Percentiles rank a stretch among this genome's conserved stretches.
Conservation (phyloP, 2,329 filamentous ascomycete genomes). For the Fusarium veterinarium region DNA sequence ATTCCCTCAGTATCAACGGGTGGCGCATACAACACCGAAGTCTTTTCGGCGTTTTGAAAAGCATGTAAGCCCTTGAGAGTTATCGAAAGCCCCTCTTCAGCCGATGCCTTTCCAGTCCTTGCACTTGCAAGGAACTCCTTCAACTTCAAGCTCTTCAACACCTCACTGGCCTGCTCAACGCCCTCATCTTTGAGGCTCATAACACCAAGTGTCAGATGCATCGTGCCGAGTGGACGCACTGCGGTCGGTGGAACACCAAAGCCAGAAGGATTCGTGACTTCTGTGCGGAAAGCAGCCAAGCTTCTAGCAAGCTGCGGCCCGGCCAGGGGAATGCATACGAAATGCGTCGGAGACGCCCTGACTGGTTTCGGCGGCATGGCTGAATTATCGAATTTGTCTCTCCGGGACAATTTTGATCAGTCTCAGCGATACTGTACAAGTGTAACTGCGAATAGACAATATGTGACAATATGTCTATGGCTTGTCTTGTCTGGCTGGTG, state of each 20-base stretch:
- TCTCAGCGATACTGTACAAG: background rate
- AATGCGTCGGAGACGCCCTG: conserved; percentile 72
- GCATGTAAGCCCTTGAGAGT: conserved; percentile 67
- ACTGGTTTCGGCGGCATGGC: conserved; percentile 49
- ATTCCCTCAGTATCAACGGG: conserved; percentile 65
- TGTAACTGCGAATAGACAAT: background rate
- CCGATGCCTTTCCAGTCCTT: conserved; percentile 21
- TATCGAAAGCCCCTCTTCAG: conserved; percentile 50
- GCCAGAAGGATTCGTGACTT: conserved; percentile 60
- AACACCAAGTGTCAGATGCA: conserved; percentile 89
- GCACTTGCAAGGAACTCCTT: conserved; percentile 53
- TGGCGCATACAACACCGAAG: conserved; percentile 73
- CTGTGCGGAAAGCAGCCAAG: conserved; percentile 70
- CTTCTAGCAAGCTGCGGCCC: conserved; percentile 73
- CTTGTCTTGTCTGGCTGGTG: background rate
- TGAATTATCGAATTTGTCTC: background rate
- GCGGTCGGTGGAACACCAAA: conserved; percentile 71
- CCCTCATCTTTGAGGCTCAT: conserved; percentile 75
- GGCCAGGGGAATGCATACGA: conserved; percentile 79
- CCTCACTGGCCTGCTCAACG: conserved; percentile 55
- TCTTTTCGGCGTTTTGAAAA: conserved; percentile 68
- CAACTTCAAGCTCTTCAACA: conserved; percentile 54
- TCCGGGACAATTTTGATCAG: background rate
- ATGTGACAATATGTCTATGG: background rate
- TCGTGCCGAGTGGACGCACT: conserved; percentile 79